These are phyloP conservation scores for Vinca minor DNA, from an alignment of 257 asterid species.

Conservation along the genomic window DNA sequence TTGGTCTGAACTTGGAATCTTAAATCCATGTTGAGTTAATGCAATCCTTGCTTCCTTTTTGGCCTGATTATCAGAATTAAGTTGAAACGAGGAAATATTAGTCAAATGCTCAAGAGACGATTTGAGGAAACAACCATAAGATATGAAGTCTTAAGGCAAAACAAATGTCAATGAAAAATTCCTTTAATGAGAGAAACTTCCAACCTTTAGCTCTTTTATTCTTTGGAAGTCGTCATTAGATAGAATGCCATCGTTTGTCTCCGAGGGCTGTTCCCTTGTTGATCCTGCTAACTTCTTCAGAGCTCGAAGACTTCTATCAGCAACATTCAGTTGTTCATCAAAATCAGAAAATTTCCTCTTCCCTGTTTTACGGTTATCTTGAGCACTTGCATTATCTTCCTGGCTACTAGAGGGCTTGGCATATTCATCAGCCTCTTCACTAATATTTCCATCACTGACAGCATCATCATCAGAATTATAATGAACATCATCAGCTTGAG, in stretches of 20 bases:
- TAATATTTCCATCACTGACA: constrained; percentile 25
- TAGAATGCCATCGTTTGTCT: constrained; percentile 58
- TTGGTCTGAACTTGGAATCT: constrained; percentile 63
- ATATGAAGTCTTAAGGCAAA: background rate
- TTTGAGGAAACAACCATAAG: background rate
- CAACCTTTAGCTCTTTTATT: constrained; percentile 79
- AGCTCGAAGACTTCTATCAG: constrained; percentile 63
- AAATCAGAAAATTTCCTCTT: constrained; percentile 71
- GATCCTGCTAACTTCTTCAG: constrained; percentile 68
- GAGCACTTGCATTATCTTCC: constrained; percentile 19
- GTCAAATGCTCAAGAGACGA: constrained; percentile 6
- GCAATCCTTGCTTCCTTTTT: constrained; percentile 56
- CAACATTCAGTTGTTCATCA: constrained; percentile 51
- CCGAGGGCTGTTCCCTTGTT: constrained; percentile 24
- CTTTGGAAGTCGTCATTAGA: constrained; percentile 89
- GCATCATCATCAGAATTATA: constrained; percentile 22
- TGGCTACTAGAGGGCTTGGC: constrained; percentile 18
- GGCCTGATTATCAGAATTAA: constrained; percentile 37
- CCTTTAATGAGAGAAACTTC: constrained; percentile 12
- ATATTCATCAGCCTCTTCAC: constrained; percentile 30
- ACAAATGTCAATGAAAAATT: constrained; percentile 7
- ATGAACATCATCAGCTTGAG: constrained; percentile 30
- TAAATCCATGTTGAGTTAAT: constrained; percentile 64
- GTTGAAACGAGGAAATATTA: constrained; percentile 16
- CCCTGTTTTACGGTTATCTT: constrained; percentile 27